Evolutionary conservation across 805 yeast species (phyloP).

Genomic region (Candida xyloterini): DNA sequence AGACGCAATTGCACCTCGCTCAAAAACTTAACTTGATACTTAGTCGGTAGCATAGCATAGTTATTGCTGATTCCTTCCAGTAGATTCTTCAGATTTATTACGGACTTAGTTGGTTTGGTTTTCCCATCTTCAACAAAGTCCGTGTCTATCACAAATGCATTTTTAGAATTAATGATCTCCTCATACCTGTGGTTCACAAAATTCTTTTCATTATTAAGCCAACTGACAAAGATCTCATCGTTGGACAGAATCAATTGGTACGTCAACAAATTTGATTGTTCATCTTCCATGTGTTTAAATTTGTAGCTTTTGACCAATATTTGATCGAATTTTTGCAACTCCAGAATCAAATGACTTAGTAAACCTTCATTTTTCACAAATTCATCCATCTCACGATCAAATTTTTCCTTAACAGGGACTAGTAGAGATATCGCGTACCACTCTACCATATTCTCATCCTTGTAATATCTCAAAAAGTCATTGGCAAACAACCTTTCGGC

Average conservation of each 20-base stretch:
- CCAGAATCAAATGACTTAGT: conserved; percentile 57
- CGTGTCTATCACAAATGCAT: conserved; percentile 57
- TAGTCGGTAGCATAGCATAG: conserved; percentile 49
- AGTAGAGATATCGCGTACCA: conserved; percentile 47
- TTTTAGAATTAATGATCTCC: conserved; percentile 45
- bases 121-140: conserved; percentile 44
- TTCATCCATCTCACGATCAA: conserved; percentile 29
- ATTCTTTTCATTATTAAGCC: conserved; percentile 54
- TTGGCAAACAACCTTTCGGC: conserved; percentile 32
- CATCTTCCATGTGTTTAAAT: conserved; percentile 33
- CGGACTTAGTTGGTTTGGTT: conserved; percentile 62
- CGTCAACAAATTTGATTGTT: conserved; percentile 27
- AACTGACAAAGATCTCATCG: conserved; percentile 35
- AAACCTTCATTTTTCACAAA: conserved; percentile 39
- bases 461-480: conserved; percentile 25
- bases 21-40: conserved; percentile 54
- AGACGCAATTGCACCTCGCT: conserved; percentile 56
- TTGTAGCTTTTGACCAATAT: conserved; percentile 40
- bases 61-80: conserved; percentile 55
- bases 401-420: conserved; percentile 44
- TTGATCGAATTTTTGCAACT: conserved; percentile 57
- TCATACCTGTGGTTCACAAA: conserved; percentile 50
- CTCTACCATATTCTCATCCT: conserved; percentile 22
- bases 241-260: conserved; percentile 28
- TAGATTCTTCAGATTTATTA: conserved; percentile 54